Percentiles rank a stretch among this genome's conserved stretches.
phyloP scores from a whole-genome alignment of 2,329 filamentous ascomycete species.

The Thielaviopsis punctulata region DNA sequence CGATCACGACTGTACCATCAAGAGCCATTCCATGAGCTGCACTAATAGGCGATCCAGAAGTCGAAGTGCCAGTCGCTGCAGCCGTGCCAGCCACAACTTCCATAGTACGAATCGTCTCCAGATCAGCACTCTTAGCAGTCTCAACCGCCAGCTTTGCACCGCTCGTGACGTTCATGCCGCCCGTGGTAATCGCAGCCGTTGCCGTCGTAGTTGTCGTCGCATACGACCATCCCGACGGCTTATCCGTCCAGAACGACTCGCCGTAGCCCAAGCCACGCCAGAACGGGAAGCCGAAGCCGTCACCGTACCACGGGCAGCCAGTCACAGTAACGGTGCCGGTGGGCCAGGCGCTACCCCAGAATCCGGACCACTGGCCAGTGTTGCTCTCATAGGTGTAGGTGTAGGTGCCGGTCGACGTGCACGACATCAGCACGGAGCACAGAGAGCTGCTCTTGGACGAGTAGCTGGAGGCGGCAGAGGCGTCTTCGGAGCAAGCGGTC shows the following conservation, averaged over 20 bases:
- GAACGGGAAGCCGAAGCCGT: constrained; percentile 14
- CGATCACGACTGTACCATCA: constrained; percentile 12
- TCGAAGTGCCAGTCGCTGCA: constrained; percentile 5
- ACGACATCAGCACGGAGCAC: constrained; percentile 14
- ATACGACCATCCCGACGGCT: constrained; percentile 14
- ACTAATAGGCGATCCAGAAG: constrained; percentile 2
- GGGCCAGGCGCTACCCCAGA: constrained; percentile 13
- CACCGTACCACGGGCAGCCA: constrained; percentile 16
- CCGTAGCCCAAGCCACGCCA: constrained; percentile 15
- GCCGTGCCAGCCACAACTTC: constrained; percentile 11
- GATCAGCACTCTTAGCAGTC: constrained; percentile 11
- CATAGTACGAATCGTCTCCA: constrained; percentile 14
- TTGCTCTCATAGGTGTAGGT: constrained; percentile 14
- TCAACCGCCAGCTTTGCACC: constrained; percentile 11
- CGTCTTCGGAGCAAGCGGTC: constrained; percentile 14
- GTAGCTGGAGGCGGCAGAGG: constrained; percentile 13
- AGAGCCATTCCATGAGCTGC: constrained; percentile 6
- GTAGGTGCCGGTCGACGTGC: constrained; percentile 15
- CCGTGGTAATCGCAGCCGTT: constrained; percentile 1
- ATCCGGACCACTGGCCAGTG: constrained; percentile 11
- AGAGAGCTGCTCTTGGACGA: constrained; percentile 14
- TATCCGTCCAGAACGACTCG: constrained; percentile 13
- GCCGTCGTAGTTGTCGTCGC: constrained; percentile 15
- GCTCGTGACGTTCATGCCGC: constrained; percentile 11
- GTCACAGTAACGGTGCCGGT: constrained; percentile 15